These are phyloP conservation scores for Suhomyces canberraensis DNA, from an alignment of 805 yeast genomes.

Conservation along the genomic window DNA sequence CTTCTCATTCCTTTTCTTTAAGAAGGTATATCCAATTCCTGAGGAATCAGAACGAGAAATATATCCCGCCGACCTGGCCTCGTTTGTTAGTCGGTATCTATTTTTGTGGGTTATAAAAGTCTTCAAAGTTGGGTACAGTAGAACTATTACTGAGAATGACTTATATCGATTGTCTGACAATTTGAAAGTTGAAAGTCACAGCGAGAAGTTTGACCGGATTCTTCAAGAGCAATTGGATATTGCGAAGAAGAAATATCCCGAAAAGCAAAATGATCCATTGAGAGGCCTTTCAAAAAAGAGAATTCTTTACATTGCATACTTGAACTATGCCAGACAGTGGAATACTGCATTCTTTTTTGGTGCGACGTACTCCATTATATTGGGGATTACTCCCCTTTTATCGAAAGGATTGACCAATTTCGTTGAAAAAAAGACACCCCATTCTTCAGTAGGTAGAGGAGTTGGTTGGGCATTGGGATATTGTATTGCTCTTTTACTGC, in stretches of 20 bases:
- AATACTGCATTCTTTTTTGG: neutral
- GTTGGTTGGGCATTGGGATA: slow-evolving; percentile 9
- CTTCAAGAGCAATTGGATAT: neutral
- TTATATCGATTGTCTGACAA: slow-evolving; percentile 4
- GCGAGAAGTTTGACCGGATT: neutral
- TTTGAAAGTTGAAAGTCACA: slow-evolving; percentile 1
- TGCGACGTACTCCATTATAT: neutral
- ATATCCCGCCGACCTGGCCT: neutral
- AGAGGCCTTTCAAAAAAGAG: neutral
- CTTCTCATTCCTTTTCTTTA: neutral
- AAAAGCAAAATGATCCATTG: neutral
- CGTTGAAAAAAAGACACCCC: slow-evolving; percentile 3
- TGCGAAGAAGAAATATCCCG: neutral
- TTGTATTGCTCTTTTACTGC: neutral
- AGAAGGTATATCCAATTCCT: slow-evolving; percentile 19
- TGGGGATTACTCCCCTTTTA: slow-evolving; percentile 3
- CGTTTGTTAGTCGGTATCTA: neutral
- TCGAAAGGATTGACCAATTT: slow-evolving; percentile 5
- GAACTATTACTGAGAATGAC: slow-evolving; percentile 7
- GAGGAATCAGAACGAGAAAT: neutral
- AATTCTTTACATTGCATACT: neutral
- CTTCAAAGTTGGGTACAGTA: slow-evolving; percentile 6
- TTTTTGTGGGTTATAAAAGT: slow-evolving; percentile 14
- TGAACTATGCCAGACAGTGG: neutral
- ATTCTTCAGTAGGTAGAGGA: slow-evolving; percentile 1